Evolutionary conservation across 78 protist species (phyloP).

Genomic region (Chrysochromulina tobinii): DNA sequence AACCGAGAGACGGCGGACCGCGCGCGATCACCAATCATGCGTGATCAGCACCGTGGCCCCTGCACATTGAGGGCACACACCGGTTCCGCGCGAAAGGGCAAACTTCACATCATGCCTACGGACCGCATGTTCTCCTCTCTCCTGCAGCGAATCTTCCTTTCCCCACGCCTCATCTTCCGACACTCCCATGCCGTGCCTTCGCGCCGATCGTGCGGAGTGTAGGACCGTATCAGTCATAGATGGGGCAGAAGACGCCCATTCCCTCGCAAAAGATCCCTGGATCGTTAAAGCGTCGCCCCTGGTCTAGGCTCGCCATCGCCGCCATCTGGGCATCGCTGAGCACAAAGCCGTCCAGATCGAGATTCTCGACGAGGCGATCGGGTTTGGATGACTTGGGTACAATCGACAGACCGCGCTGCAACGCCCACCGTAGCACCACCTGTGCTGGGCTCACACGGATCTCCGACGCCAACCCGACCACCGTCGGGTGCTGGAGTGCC

Average conservation of each 20-base stretch:
- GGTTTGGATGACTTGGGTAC: neutral
- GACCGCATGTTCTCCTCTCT: no score
- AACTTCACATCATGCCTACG: no score
- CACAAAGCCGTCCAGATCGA: neutral
- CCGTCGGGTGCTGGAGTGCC: neutral
- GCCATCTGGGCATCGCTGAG: neutral
- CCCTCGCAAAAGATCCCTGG: neutral
- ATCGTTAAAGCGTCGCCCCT: neutral
- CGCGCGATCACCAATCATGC: no score
- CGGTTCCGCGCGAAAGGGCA: no score
- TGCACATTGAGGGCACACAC: no score
- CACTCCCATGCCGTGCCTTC: no score
- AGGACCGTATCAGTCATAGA: neutral
- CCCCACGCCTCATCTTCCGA: no score
- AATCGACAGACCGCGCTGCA: neutral
- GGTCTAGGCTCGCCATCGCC: neutral
- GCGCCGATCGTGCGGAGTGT: no score
- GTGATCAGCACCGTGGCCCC: no score
- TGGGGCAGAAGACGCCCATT: neutral
- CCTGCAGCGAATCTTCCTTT: no score
- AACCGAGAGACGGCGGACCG: no score
- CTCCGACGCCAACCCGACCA: neutral
- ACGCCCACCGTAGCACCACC: conserved; percentile 12
- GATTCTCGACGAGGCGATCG: neutral
- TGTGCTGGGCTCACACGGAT: neutral